phyloP scores from a whole-genome alignment of 2,329 filamentous ascomycete species.

The Stagonosporopsis vannaccii region DNA sequence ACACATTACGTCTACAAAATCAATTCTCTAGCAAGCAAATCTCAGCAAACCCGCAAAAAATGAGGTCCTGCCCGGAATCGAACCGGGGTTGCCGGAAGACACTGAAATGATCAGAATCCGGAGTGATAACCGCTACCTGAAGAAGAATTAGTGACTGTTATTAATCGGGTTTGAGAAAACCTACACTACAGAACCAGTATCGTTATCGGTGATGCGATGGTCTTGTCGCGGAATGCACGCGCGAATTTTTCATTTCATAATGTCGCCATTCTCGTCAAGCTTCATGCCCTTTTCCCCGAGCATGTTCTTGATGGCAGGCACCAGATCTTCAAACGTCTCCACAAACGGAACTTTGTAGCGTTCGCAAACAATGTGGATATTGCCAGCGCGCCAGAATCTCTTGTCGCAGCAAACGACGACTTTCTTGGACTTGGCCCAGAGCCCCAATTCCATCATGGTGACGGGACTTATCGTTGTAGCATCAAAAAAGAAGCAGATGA shows the following conservation, averaged over 20 bases:
- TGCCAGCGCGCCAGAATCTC: constrained; percentile 65
- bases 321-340: constrained; percentile 53
- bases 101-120: background rate
- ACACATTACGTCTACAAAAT: background rate
- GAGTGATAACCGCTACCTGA: background rate
- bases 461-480: constrained; percentile 62
- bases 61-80: background rate
- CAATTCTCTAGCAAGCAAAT: background rate
- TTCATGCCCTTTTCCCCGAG: constrained; percentile 40
- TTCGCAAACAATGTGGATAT: constrained; percentile 65
- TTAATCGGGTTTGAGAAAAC: background rate
- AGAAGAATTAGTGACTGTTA: background rate
- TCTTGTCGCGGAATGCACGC: background rate
- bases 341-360: constrained; percentile 57
- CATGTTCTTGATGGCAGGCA: constrained; percentile 44
- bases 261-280: constrained; percentile 24
- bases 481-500: constrained; percentile 67
- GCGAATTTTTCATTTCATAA: constrained; percentile 4
- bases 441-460: constrained; percentile 67
- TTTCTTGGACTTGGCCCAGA: constrained; percentile 57
- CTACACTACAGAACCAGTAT: background rate
- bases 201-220: background rate
- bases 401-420: constrained; percentile 62
- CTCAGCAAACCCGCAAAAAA: background rate
- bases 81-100: background rate